These are phyloP conservation scores for Aspergillus flavus DNA, from an alignment of 2,329 filamentous ascomycete genomes.

Conservation along the genomic window DNA sequence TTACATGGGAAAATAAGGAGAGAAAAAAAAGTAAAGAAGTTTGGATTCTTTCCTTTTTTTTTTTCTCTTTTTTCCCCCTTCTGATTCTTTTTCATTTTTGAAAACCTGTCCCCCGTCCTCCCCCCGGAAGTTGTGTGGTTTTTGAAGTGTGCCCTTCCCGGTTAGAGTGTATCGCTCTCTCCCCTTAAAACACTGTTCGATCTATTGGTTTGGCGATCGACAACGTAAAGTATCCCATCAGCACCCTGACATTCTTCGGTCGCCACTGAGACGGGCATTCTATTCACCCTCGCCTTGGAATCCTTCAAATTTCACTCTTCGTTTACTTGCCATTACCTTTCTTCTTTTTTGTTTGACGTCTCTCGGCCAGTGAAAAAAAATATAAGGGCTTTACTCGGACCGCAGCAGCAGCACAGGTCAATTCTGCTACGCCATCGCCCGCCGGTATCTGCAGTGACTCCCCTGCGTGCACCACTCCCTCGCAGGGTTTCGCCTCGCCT, in stretches of 20 bases:
- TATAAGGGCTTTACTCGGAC: slow-evolving; percentile 9
- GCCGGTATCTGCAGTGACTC: slow-evolving; percentile 25
- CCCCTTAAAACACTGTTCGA: slow-evolving; percentile 26
- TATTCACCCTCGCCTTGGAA: slow-evolving; percentile 4
- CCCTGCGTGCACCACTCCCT: slow-evolving; percentile 11
- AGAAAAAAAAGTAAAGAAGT: neutral
- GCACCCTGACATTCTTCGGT: slow-evolving; percentile 18
- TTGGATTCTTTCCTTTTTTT: neutral
- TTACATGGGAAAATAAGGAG: slow-evolving; percentile 16
- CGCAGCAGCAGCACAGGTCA: slow-evolving; percentile 22
- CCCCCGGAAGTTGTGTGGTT: slow-evolving; percentile 20
- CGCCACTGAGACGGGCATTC: slow-evolving; percentile 13
- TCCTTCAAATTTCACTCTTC: slow-evolving; percentile 6
- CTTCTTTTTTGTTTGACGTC: neutral
- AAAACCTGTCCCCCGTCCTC: neutral
- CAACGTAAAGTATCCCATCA: slow-evolving; percentile 16
- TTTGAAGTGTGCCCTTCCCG: slow-evolving; percentile 26
- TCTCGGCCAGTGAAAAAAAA: neutral
- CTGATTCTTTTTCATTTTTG: neutral
- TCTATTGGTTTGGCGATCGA: slow-evolving; percentile 21
- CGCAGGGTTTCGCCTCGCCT: slow-evolving; percentile 15
- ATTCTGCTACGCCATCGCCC: slow-evolving; percentile 26
- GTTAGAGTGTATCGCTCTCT: slow-evolving; percentile 26
- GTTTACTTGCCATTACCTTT: slow-evolving; percentile 4
- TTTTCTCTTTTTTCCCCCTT: neutral